phyloP scores from a whole-genome alignment of 202 grass and related monocot species.

The Musa balbisiana region DNA sequence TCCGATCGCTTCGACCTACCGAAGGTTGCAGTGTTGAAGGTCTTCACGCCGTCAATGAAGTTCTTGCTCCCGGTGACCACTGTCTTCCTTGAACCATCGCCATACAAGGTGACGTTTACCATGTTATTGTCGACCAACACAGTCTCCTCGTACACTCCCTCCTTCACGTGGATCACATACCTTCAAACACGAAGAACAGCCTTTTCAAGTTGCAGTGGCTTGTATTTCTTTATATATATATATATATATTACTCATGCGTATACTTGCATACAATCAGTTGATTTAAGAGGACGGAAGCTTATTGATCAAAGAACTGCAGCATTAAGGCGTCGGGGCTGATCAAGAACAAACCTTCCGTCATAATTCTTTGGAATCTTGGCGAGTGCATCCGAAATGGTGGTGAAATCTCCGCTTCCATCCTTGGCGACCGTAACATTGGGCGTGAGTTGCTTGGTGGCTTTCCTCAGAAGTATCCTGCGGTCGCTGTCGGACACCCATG shows the following conservation, averaged over 20 bases:
- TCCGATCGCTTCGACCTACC: not conserved
- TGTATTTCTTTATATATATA: no score
- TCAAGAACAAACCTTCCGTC: slow-evolving; percentile 35
- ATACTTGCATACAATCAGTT: no score
- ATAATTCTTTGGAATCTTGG: slow-evolving; percentile 47
- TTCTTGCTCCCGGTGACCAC: slow-evolving; percentile 4
- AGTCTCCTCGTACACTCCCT: slow-evolving; percentile 5
- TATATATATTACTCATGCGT: no score
- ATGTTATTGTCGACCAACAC: not conserved
- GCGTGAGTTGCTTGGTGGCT: slow-evolving; percentile 13
- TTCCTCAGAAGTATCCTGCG: slow-evolving; percentile 53
- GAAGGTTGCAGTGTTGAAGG: slow-evolving; percentile 2
- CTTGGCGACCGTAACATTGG: slow-evolving; percentile 19
- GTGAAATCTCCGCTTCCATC: slow-evolving; percentile 12
- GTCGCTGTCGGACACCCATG: slow-evolving; percentile 47
- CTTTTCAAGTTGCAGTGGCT: no score
- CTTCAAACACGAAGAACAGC: not conserved
- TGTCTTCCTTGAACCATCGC: slow-evolving; percentile 9
- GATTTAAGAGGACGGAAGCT: no score
- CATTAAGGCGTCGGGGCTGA: no score
- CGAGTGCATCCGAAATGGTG: slow-evolving; percentile 1
- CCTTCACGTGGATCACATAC: slow-evolving; percentile 8
- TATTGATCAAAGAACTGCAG: no score
- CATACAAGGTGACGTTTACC: slow-evolving; percentile 6
- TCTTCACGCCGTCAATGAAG: slow-evolving; percentile 2